These are phyloP conservation scores for Hawksworthiomyces lignivorus DNA, from an alignment of 2,329 filamentous ascomycete species.

Conservation along the genomic window DNA sequence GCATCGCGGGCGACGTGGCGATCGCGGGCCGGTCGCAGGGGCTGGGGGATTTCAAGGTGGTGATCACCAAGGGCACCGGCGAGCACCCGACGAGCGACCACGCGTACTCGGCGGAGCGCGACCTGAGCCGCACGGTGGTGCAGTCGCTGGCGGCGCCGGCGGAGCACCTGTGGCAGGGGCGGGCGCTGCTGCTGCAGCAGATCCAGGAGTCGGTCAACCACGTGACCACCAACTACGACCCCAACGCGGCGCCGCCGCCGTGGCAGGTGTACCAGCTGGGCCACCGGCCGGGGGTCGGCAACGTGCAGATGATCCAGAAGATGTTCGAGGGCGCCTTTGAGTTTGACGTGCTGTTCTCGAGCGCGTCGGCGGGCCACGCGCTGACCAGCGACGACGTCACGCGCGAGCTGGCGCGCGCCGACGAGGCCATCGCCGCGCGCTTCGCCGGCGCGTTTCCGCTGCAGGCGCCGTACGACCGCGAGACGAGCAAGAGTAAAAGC, in stretches of 20 bases:
- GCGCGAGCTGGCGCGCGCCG: conserved; percentile 57
- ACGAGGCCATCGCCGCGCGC: conserved; percentile 62
- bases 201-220: conserved; percentile 43
- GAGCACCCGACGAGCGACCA: conserved; percentile 58
- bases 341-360: conserved; percentile 89
- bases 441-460: conserved; percentile 68
- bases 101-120: conserved; percentile 58
- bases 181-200: conserved; percentile 49
- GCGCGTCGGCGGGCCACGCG: conserved; percentile 55
- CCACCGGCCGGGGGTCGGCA: conserved; percentile 63
- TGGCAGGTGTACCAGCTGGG: conserved; percentile 76
- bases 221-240: conserved; percentile 40
- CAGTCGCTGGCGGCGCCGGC: conserved; percentile 59
- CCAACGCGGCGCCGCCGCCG: conserved; percentile 66
- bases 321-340: conserved; percentile 84
- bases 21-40: conserved; percentile 62
- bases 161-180: conserved; percentile 76
- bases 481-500: conserved; percentile 18
- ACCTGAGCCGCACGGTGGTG: conserved; percentile 68
- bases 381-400: conserved; percentile 57
- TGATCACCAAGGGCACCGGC: conserved; percentile 63
- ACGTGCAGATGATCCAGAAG: conserved; percentile 84
- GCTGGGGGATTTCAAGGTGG: conserved; percentile 73
- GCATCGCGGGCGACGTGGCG: conserved; percentile 54
- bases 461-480: conserved; percentile 64